Conservation (phyloP, 495 filamentous ascomycete species). For the Astrothelium subdiscretum region DNA sequence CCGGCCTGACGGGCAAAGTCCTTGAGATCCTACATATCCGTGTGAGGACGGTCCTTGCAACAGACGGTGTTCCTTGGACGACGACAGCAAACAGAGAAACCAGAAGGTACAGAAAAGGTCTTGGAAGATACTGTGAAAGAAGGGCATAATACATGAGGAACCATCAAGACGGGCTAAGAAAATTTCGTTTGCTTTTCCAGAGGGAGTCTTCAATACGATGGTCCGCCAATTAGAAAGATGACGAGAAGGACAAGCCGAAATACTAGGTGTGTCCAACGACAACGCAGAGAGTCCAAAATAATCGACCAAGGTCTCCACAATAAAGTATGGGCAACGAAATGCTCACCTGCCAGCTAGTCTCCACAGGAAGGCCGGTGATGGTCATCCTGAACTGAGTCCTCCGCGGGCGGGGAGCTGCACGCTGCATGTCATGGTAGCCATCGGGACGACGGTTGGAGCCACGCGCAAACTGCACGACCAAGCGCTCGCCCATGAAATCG, state of each 20-base stretch:
- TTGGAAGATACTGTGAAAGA: too few species aligned
- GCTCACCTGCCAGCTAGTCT: constrained; percentile 99
- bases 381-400: constrained; percentile 94
- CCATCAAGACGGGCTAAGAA: constrained; percentile 4
- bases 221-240: too few species aligned
- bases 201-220: too few species aligned
- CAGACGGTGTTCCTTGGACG: not conserved
- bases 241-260: not conserved
- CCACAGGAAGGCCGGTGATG: constrained; percentile 88
- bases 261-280: not conserved
- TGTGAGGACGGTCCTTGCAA: constrained; percentile 38
- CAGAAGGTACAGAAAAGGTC: constrained; percentile 31
- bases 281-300: not conserved
- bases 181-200: not conserved
- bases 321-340: constrained; percentile 17
- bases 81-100: constrained; percentile 24
- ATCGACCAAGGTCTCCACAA: constrained; percentile 32
- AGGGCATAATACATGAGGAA: too few species aligned
- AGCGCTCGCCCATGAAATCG: constrained; percentile 91
- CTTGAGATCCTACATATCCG: constrained; percentile 85
- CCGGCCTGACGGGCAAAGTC: constrained; percentile 96
- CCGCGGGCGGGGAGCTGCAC: constrained; percentile 76
- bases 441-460: constrained; percentile 76
- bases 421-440: constrained; percentile 58
- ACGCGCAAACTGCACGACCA: constrained; percentile 96